Evolutionary conservation across 352 stramenopile species (phyloP).

Genomic region (Phytophthora ohioensis): DNA sequence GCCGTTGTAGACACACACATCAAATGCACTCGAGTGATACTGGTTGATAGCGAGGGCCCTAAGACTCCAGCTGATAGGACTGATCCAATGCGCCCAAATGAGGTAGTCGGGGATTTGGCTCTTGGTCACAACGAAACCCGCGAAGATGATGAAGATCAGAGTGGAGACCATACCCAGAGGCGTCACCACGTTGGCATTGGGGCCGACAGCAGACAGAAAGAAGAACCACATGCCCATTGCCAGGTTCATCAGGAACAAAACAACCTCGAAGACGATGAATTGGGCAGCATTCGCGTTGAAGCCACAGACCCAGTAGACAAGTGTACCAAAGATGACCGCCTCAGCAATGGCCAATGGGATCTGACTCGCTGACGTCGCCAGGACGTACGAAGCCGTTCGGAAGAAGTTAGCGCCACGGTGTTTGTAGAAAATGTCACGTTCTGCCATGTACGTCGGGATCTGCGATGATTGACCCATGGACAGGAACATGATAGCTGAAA

Average conservation of each 20-base stretch:
- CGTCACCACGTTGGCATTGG: constrained; percentile 47
- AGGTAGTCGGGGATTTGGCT: constrained; percentile 57
- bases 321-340: constrained; percentile 74
- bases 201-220: constrained; percentile 37
- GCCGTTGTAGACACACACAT: constrained; percentile 46
- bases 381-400: constrained; percentile 70
- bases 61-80: constrained; percentile 58
- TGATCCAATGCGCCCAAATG: constrained; percentile 73
- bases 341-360: constrained; percentile 59
- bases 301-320: constrained; percentile 88
- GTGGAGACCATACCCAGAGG: constrained; percentile 52
- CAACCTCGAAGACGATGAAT: constrained; percentile 53
- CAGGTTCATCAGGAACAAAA: constrained; percentile 40
- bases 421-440: constrained; percentile 80
- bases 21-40: constrained; percentile 42
- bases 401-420: constrained; percentile 81
- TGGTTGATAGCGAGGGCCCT: constrained; percentile 54
- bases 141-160: constrained; percentile 43
- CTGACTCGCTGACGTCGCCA: constrained; percentile 47
- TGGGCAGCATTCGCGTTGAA: constrained; percentile 37
- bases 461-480: constrained; percentile 72
- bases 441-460: constrained; percentile 71
- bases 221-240: constrained; percentile 45
- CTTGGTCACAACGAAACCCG: constrained; percentile 37
- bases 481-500: constrained; percentile 80